Evolutionary conservation across 805 yeast species (phyloP).

Genomic region (Candida odintsovae): DNA sequence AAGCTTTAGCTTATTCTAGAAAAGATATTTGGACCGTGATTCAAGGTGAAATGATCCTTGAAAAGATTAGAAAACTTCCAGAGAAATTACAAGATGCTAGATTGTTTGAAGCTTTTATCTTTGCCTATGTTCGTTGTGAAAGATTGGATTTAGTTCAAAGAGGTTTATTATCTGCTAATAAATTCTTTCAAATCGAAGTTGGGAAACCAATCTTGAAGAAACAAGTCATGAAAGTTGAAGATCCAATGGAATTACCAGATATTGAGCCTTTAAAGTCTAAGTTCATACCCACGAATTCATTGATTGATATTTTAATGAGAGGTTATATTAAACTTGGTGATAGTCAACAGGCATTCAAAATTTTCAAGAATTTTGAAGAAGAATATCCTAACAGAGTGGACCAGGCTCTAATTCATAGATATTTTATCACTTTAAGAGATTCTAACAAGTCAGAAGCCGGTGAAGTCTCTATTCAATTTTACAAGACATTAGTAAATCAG

Average conservation of each 20-base stretch:
- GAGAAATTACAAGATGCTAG: conserved; percentile 10
- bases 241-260: conserved; percentile 2
- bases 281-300: conserved; percentile 14
- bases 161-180: conserved; percentile 15
- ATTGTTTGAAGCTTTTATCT: conserved; percentile 15
- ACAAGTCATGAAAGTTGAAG: conserved; percentile 1
- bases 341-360: conserved; percentile 6
- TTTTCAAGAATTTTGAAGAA: conserved; percentile 9
- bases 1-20: conserved; percentile 14
- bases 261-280: conserved; percentile 9
- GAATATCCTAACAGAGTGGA: conserved; percentile 13
- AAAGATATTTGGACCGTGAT: conserved; percentile 5
- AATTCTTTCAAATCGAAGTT: conserved; percentile 14
- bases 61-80: conserved; percentile 9
- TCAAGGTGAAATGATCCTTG: conserved; percentile 11
- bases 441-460: conserved; percentile 8
- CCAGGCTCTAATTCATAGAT: conserved; percentile 16
- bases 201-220: conserved; percentile 1
- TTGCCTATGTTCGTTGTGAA: conserved; percentile 12
- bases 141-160: conserved; percentile 11
- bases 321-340: conserved; percentile 15
- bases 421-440: conserved; percentile 10
- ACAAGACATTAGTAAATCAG: conserved; percentile 8
- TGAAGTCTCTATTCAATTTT: conserved; percentile 11
- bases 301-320: conserved; percentile 18